A percentile compares a stretch with the other conserved stretches of the same genome.
Conservation (phyloP, 129 eudicot species). For the Flaveria brownii region DNA sequence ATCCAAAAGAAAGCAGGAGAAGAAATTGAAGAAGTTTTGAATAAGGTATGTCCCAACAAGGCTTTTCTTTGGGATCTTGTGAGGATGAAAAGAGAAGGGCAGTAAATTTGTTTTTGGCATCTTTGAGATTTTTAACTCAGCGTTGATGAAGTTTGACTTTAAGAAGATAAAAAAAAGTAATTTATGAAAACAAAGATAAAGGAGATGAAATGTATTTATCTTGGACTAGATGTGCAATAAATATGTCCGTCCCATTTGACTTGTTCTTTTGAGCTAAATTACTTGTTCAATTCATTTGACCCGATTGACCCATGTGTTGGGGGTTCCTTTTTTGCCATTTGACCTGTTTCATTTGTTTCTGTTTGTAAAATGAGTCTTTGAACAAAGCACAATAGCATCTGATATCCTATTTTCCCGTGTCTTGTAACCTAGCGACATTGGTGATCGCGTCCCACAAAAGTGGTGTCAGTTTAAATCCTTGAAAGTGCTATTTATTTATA, state of each 20-base stretch:
- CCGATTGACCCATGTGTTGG: not conserved
- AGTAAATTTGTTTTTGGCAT: conserved; percentile 12
- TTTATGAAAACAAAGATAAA: not conserved
- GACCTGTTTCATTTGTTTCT: not conserved
- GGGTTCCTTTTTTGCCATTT: not conserved
- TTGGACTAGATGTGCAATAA: not conserved
- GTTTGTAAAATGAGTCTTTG: too few species aligned
- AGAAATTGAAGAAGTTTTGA: conserved; percentile 43
- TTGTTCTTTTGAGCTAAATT: not conserved
- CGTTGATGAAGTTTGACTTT: not conserved
- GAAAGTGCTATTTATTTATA: too few species aligned
- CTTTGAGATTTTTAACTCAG: not conserved
- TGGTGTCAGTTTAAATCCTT: too few species aligned
- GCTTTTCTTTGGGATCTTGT: conserved; percentile 55
- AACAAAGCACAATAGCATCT: too few species aligned
- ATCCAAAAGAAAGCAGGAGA: conserved; percentile 36
- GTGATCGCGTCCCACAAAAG: too few species aligned
- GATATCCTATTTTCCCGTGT: too few species aligned
- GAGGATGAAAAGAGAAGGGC: conserved; percentile 18
- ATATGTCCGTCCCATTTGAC: not conserved
- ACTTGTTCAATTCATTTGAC: not conserved
- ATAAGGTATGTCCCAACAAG: conserved; percentile 59
- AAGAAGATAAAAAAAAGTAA: not conserved
- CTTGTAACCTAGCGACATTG: too few species aligned
- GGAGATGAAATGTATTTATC: not conserved